Base-by-base conservation (phyloP, 768 basidiomycete species). In the Phaeotremella skinneri region DNA sequence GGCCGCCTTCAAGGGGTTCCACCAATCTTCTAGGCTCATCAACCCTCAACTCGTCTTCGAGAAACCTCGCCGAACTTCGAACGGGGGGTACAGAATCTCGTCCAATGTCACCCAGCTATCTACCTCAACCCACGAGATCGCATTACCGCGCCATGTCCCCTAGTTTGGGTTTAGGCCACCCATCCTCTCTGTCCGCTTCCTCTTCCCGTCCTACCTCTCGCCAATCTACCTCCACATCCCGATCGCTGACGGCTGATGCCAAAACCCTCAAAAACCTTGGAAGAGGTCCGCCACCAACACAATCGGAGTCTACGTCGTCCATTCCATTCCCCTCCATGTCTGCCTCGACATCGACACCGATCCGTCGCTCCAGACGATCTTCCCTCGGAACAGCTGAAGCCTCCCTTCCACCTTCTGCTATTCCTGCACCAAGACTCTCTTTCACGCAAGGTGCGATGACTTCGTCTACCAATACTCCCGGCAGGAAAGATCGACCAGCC, bases 31-130 rank as follows among this genome's bases (percentile, higher is more conserved):
- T 52, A 2, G 5, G 14, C 41, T 49, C 58, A 55, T 41, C 64
- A 52, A 29, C 58, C 57, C 2, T 59, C 16, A 14, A 47, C 45
- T 37, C 29, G 39, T 32, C 31, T 25, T 47, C n/a, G n/a, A 32
- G 3, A 34, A 23, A 52, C 5, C 11, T 20, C 4, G 30, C 21
- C 27, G 58, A 41, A 39, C 56, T 2, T 26, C 45, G 1, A 34
- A 53, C 13, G 48, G 39, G 6, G 26, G 30, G 11, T 25, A 27
- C 26, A 32, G 27, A 30, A 26, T 50, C 51, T 6, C 39, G 67
- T 49, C 69, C 69, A 0, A 63, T 64, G 55, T 69, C 67, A 21
- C 69, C 69, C 32, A 41, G 47, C 41, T 21, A 51, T 11, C 17
- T 63, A 21, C 63, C 67, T 20, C 64, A 56, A 50, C 56, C 56